Evolutionary conservation across 2,329 filamentous ascomycete species (phyloP), one percentile per base, ranked within the genome.

Genomic region (Aspergillus fischeri): DNA sequence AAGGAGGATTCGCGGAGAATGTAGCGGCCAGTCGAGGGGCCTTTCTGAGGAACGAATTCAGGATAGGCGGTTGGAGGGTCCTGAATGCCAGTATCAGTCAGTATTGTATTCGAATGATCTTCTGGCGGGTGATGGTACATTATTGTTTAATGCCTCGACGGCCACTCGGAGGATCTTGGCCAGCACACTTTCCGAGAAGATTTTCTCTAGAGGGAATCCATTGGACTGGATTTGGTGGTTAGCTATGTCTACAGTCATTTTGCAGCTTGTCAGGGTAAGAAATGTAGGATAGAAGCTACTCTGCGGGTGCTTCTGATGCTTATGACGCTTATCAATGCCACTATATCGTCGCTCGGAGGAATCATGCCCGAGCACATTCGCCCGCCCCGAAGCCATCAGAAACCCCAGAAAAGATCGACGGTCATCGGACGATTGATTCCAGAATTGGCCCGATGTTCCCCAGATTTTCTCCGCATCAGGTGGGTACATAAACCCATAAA

Each of bases 91-190:
- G 3, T 9, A 11, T 29, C 20, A 14, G 38, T 49, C 7, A 51
- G 14, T 25, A 24, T 17, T 14, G 29, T 29, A 14, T 6, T 35
- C 2, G 2, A 49, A 8, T 29, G 1, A 28, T 10, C 49, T 27
- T 32, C 9, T 29, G 10, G 9, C 3, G 50, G 2, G 56, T 28
- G 17, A 25, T 35, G 27, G 21, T 21, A 51, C 60, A 49, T 59
- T 57, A 10, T 42, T 53, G 32, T 49, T 25, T 6, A 61, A 56
- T 2, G 51, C 45, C 41, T 63, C 59, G 9, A 29, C 49, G 11
- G 62, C 62, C 20, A 58, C 56, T 11, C 62, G 44, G 4, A 57
- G 45, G 3, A 58, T 21, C 10, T 64, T 64, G 11, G 62, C 62
- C 11, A 58, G 17, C 9, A 62, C 49, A 32, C 60, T 63, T 41